Conservation (phyloP, 192 early-diverging fungal genomes). For the Coemansia sp. region DNA sequence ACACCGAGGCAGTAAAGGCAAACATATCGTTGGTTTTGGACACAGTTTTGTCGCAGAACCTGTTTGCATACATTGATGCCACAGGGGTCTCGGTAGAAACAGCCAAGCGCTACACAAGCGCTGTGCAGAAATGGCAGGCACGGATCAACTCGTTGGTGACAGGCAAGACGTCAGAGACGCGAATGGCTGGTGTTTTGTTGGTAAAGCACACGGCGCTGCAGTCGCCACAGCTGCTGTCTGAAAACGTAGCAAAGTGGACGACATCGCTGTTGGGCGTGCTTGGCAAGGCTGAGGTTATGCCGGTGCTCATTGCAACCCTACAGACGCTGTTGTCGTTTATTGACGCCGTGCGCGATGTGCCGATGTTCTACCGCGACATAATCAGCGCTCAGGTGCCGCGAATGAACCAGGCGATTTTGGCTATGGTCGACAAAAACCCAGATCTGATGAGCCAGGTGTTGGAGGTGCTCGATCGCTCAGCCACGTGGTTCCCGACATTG, state of each 20-base stretch:
- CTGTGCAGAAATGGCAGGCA: slow-evolving; percentile 46
- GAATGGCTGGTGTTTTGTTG: slow-evolving; percentile 43
- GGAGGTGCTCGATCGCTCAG: slow-evolving; percentile 34
- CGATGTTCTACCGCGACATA: slow-evolving; percentile 40
- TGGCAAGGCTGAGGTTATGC: slow-evolving; percentile 28
- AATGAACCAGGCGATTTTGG: slow-evolving; percentile 47
- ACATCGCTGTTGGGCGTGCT: slow-evolving; percentile 28
- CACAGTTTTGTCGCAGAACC: slow-evolving; percentile 38
- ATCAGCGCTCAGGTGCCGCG: slow-evolving; percentile 39
- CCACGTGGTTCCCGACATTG: slow-evolving; percentile 46
- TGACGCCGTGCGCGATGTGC: slow-evolving; percentile 46
- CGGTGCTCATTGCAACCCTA: slow-evolving; percentile 21
- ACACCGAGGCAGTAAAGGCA: slow-evolving; percentile 30
- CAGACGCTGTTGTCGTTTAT: slow-evolving; percentile 39
- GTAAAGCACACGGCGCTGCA: slow-evolving; percentile 49
- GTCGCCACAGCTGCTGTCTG: slow-evolving; percentile 30
- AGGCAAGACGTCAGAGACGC: slow-evolving; percentile 37
- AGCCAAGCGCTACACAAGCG: slow-evolving; percentile 30
- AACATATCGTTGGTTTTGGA: slow-evolving; percentile 39
- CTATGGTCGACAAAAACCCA: slow-evolving; percentile 32
- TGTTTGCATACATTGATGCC: slow-evolving; percentile 24
- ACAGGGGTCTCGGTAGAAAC: slow-evolving; percentile 12
- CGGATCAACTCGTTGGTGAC: slow-evolving; percentile 41
- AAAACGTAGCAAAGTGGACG: slow-evolving; percentile 46
- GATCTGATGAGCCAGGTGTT: slow-evolving; percentile 25